phyloP scores from a whole-genome alignment of 208 protist genomes.

The Leishmania major region DNA sequence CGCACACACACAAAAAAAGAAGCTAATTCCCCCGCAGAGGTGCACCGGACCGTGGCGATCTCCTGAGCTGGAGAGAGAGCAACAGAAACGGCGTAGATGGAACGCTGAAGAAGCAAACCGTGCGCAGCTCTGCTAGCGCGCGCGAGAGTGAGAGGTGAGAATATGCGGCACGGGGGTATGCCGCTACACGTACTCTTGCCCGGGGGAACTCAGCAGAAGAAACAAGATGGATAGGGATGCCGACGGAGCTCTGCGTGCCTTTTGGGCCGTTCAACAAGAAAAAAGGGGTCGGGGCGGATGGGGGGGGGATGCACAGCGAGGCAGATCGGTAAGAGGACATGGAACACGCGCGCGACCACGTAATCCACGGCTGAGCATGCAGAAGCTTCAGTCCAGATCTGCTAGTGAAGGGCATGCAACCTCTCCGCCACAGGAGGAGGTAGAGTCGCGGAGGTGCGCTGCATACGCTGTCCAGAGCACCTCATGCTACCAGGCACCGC shows the following conservation, averaged over 20 bases:
- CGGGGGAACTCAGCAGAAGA: no score
- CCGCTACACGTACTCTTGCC: neutral
- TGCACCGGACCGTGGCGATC: neutral
- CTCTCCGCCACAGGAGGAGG: neutral
- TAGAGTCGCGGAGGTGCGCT: neutral
- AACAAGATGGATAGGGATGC: neutral
- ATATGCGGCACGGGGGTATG: neutral
- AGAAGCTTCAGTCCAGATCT: neutral
- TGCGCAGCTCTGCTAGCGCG: neutral
- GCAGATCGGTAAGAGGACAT: no score
- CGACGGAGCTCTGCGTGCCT: no score
- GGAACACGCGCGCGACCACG: no score
- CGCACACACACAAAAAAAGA: constrained; percentile 5
- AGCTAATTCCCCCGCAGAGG: neutral
- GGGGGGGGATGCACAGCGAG: no score
- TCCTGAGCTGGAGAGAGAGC: neutral
- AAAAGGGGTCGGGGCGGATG: no score
- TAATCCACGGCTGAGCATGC: neutral
- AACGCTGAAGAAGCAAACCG: neutral
- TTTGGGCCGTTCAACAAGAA: no score
- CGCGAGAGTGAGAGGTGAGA: neutral
- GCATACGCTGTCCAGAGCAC: neutral
- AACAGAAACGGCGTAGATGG: neutral
- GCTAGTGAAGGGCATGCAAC: neutral
- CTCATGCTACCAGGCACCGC: neutral